A percentile compares a stretch with the other conserved stretches of the same genome.
Evolutionary conservation across 2,329 filamentous ascomycete genomes (phyloP).

Genomic region (Calonectria crousiana): DNA sequence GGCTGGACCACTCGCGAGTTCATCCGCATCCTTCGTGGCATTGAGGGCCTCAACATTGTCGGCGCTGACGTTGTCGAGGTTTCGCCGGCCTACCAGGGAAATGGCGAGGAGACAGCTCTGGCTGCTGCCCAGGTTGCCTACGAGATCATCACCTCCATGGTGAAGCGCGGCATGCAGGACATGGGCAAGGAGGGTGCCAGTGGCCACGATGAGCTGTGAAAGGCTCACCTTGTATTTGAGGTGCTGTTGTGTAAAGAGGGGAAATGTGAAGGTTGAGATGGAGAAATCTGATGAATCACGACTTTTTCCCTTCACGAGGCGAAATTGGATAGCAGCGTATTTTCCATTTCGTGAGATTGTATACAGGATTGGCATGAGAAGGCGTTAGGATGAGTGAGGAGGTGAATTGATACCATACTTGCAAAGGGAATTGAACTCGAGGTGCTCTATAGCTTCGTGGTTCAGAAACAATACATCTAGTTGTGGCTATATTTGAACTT

Average conservation of each 20-base stretch:
- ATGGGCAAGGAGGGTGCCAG: conserved; percentile 51
- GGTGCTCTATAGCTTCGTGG: neutral
- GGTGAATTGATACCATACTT: conserved; percentile 5
- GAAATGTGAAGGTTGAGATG: neutral
- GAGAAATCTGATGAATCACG: neutral
- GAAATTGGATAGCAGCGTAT: neutral
- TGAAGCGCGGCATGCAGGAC: conserved; percentile 63
- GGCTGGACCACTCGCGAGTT: conserved; percentile 93
- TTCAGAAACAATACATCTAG: neutral
- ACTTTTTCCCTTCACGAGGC: neutral
- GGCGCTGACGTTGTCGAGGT: conserved; percentile 92
- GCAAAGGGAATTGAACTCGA: neutral
- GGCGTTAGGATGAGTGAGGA: neutral
- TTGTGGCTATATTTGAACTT: neutral
- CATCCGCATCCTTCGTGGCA: conserved; percentile 83
- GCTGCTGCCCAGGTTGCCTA: conserved; percentile 87
- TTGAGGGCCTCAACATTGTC: conserved; percentile 87
- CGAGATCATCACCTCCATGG: conserved; percentile 85
- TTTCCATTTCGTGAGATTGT: neutral
- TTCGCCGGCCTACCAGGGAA: conserved; percentile 84
- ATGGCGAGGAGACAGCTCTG: conserved; percentile 83
- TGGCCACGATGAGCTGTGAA: conserved; percentile 53
- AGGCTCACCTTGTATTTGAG: neutral
- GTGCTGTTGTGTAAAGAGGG: neutral
- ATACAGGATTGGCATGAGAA: neutral